Conservation (phyloP, 2,329 filamentous ascomycete genomes). For the Immersiporthe knoxdaviesiana region DNA sequence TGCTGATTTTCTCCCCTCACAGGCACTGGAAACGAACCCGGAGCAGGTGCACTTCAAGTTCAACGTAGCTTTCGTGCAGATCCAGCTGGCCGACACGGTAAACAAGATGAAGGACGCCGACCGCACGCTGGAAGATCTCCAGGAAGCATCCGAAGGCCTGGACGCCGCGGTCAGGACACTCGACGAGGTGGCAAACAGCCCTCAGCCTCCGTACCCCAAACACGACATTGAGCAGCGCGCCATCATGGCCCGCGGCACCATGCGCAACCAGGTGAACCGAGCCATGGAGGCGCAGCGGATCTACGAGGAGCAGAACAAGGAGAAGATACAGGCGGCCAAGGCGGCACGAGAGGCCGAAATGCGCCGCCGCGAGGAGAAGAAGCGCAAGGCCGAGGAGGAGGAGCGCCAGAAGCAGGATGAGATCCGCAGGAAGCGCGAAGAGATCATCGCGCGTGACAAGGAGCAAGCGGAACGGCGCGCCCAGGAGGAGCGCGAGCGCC, state of each 20-base stretch:
- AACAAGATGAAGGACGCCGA: conserved; percentile 75
- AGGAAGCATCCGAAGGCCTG: conserved; percentile 77
- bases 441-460: conserved; percentile 76
- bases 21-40: conserved; percentile 77
- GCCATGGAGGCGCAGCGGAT: conserved; percentile 82
- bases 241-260: conserved; percentile 95
- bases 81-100: conserved; percentile 78
- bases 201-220: conserved; percentile 82
- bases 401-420: conserved; percentile 77
- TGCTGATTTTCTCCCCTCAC: neutral
- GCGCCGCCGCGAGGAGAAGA: conserved; percentile 75
- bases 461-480: conserved; percentile 70
- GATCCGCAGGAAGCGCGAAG: conserved; percentile 83
- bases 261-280: conserved; percentile 87
- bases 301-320: conserved; percentile 91
- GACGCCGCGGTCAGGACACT: conserved; percentile 80
- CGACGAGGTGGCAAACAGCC: conserved; percentile 64
- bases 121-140: conserved; percentile 77
- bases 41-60: conserved; percentile 92
- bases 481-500: conserved; percentile 69
- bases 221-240: conserved; percentile 91
- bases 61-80: conserved; percentile 97
- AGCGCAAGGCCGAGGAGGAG: conserved; percentile 66
- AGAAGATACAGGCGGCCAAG: conserved; percentile 80
- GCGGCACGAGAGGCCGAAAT: conserved; percentile 81